Evolutionary conservation across 2,329 filamentous ascomycete genomes (phyloP).

Genomic region (Paecilomyces variotii): DNA sequence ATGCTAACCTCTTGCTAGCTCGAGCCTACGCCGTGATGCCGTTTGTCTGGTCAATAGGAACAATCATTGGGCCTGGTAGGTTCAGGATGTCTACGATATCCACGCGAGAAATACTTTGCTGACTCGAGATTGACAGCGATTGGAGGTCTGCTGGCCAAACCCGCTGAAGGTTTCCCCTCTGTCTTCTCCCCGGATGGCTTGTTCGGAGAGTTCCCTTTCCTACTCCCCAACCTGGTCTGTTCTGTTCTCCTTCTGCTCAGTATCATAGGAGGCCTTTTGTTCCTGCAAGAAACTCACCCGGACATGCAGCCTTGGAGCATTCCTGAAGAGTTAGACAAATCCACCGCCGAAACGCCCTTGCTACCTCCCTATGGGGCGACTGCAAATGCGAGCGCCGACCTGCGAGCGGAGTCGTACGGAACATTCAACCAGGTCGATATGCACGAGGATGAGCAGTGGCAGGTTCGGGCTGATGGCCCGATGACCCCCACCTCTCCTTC

Average conservation of each 20-base stretch:
- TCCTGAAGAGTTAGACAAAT: slow-evolving; percentile 30
- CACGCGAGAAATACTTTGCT: slow-evolving; percentile 7
- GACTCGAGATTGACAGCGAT: slow-evolving; percentile 47
- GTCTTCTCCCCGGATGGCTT: slow-evolving; percentile 59
- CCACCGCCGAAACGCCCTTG: slow-evolving; percentile 60
- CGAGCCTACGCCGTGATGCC: slow-evolving; percentile 88
- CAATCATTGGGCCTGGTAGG: slow-evolving; percentile 66
- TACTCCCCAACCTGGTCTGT: slow-evolving; percentile 84
- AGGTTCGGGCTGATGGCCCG: slow-evolving; percentile 40
- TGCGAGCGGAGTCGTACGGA: slow-evolving; percentile 72
- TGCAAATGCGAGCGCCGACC: slow-evolving; percentile 63
- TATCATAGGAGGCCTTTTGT: slow-evolving; percentile 69
- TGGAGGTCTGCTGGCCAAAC: slow-evolving; percentile 77
- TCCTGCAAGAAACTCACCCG: slow-evolving; percentile 83
- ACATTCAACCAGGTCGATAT: slow-evolving; percentile 57
- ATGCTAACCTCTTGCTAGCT: slow-evolving; percentile 40
- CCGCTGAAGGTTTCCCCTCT: slow-evolving; percentile 63
- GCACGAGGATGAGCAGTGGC: slow-evolving; percentile 46
- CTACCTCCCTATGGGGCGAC: slow-evolving; percentile 67
- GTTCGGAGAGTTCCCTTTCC: slow-evolving; percentile 74
- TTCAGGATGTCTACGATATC: neutral
- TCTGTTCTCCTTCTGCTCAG: slow-evolving; percentile 67
- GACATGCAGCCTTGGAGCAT: slow-evolving; percentile 57
- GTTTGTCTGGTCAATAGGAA: slow-evolving; percentile 87
- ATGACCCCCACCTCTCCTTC: slow-evolving; percentile 25